Conservation (phyloP, 2,329 filamentous ascomycete species). For the Penicillium sp. region DNA sequence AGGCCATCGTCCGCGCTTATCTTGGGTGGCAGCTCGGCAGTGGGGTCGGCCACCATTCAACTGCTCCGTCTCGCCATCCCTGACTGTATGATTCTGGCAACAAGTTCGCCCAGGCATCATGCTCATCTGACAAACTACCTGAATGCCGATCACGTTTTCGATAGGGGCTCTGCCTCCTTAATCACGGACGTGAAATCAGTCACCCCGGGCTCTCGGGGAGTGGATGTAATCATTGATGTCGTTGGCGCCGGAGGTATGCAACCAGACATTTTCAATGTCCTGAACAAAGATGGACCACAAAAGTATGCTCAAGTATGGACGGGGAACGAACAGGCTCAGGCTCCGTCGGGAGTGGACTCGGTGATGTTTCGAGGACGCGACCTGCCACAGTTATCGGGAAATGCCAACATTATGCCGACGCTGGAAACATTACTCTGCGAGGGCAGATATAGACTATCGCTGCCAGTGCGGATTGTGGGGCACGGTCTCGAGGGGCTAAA, state of each 20-base stretch:
- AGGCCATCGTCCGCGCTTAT: conserved; percentile 32
- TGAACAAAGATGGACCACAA: conserved; percentile 28
- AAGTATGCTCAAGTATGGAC: conserved; percentile 33
- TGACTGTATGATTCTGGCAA: conserved; percentile 30
- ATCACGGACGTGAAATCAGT: neutral
- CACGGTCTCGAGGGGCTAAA: conserved; percentile 24
- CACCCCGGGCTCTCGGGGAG: conserved; percentile 12
- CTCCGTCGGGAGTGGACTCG: conserved; percentile 28
- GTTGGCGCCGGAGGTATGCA: conserved; percentile 27
- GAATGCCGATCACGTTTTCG: neutral
- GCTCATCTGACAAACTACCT: neutral
- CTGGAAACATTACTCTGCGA: conserved; percentile 25
- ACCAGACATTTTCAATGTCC: conserved; percentile 24
- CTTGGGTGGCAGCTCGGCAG: conserved; percentile 37
- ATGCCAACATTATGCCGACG: conserved; percentile 19
- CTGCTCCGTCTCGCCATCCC: conserved; percentile 37
- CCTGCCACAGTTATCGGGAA: conserved; percentile 21
- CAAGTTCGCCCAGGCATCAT: conserved; percentile 26
- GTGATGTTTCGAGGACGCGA: conserved; percentile 24
- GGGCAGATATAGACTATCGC: conserved; percentile 28
- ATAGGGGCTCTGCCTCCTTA: conserved; percentile 1
- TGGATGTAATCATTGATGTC: conserved; percentile 38
- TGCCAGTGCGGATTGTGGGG: conserved; percentile 30
- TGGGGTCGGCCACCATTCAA: conserved; percentile 37
- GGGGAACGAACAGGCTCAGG: conserved; percentile 14